Conservation (phyloP, 148 eudicot genomes). For the Salicornia ramosissima region DNA sequence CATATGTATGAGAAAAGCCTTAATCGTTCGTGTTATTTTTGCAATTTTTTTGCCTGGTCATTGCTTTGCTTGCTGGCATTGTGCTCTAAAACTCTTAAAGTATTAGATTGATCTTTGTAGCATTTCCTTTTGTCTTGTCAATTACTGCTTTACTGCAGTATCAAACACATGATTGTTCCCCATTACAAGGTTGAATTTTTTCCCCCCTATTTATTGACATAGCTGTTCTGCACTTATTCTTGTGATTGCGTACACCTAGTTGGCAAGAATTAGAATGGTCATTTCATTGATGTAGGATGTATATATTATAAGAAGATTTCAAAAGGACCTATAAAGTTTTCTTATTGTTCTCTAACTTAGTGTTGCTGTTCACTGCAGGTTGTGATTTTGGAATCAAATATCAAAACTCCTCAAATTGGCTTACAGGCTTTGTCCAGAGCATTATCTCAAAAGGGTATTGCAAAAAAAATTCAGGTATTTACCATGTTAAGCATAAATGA, state of each 20-base stretch:
- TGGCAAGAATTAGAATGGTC: too few species aligned
- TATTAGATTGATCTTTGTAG: too few species aligned
- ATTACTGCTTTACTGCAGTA: neutral
- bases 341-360: neutral
- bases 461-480: slow-evolving; percentile 88
- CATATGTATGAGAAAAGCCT: too few species aligned
- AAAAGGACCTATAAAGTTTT: too few species aligned
- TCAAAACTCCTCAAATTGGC: slow-evolving; percentile 72
- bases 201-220: neutral
- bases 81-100: too few species aligned
- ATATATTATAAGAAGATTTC: too few species aligned
- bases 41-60: neutral
- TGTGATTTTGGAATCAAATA: slow-evolving; percentile 81
- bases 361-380: slow-evolving; percentile 45
- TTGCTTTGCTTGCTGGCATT: neutral
- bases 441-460: slow-evolving; percentile 74
- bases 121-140: neutral
- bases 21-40: neutral
- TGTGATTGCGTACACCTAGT: too few species aligned
- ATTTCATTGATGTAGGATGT: too few species aligned
- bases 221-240: too few species aligned
- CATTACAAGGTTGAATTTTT: neutral
- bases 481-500: slow-evolving; percentile 17
- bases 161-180: neutral
- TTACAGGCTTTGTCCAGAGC: slow-evolving; percentile 89